Conservation (phyloP, 2,329 filamentous ascomycete genomes). For the Paecilomyces variotii region DNA sequence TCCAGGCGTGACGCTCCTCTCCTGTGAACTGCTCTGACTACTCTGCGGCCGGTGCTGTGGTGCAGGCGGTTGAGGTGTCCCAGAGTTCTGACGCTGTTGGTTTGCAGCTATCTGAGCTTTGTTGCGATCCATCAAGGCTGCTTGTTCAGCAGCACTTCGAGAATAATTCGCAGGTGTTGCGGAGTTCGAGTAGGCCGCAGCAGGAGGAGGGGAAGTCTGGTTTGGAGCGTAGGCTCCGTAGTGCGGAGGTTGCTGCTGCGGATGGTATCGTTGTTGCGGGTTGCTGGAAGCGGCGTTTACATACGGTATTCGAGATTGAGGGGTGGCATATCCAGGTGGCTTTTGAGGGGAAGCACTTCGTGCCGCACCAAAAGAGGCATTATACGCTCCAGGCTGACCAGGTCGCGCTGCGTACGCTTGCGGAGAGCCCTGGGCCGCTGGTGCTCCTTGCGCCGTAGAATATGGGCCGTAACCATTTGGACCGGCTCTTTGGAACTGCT, state of each 20-base stretch:
- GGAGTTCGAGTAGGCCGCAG: conserved; percentile 24
- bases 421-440: conserved; percentile 24
- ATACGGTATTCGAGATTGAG: conserved; percentile 28
- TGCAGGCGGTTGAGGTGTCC: conserved; percentile 25
- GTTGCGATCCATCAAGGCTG: conserved; percentile 29
- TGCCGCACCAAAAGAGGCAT: conserved; percentile 15
- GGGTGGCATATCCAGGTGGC: conserved; percentile 20
- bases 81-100: conserved; percentile 22
- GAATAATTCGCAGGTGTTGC: conserved; percentile 28
- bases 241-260: conserved; percentile 18
- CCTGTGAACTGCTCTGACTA: conserved; percentile 19
- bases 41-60: conserved; percentile 6
- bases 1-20: conserved; percentile 27
- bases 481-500: conserved; percentile 32
- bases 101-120: conserved; percentile 29
- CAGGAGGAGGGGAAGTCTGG: conserved; percentile 21
- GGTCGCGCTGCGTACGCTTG: conserved; percentile 29
- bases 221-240: conserved; percentile 22
- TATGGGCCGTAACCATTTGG: conserved; percentile 30
- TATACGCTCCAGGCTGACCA: conserved; percentile 24
- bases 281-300: conserved; percentile 22
- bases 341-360: conserved; percentile 27
- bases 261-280: conserved; percentile 23
- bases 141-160: conserved; percentile 33
- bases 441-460: conserved; percentile 19